Evolutionary conservation across 2,329 filamentous ascomycete genomes (phyloP), one percentile per base, ranked within the genome.

Genomic region (Curvularia verruculosa): DNA sequence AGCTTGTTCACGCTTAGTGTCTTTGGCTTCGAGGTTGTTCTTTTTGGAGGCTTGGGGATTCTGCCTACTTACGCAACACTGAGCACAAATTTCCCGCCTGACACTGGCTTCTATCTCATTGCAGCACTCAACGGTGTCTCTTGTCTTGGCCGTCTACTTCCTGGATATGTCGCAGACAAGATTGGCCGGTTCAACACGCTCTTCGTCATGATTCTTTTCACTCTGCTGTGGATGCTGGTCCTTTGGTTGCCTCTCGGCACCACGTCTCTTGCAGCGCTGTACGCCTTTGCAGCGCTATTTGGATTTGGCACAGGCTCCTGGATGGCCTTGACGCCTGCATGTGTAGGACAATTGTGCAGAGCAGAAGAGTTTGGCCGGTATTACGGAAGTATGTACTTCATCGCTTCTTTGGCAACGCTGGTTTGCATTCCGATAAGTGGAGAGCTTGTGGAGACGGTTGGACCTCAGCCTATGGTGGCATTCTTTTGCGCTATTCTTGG

Each of bases 341-440:
- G 80, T 50, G 70, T 83, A 3, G 79, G 79, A 2, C 79, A 82
- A 60, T 70, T 83, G 6, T 82, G 80, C 56, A 69, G 77, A 29
- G 77, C 76, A 7, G 67, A 81, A 37, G 79, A 82, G 37, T 81
- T 80, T 63, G 81, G 81, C 9, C 77, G 80, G 18, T 77, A 83
- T 10, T 80, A 85, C 64, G 84, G 84, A 0, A 83, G 83, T 1
- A 68, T 75, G 66, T 76, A 75, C 50, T 75, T 75, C 55, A 63
- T 76, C 7, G 73, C 72, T 3, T 71, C 68, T 54, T 56, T 76
- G n/a, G 71, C 74, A 5, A 72, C 72, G 5, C 58, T 76, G 3
- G 66, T 75, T 1, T 75, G 74, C 39, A 71, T 76, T 18, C 74
- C 74, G 0, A 73, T 75, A 26, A 72, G 70, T 52, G 74, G 74